Base-by-base conservation (phyloP, 2,329 filamentous ascomycete species). In the Curvularia spicifera region DNA sequence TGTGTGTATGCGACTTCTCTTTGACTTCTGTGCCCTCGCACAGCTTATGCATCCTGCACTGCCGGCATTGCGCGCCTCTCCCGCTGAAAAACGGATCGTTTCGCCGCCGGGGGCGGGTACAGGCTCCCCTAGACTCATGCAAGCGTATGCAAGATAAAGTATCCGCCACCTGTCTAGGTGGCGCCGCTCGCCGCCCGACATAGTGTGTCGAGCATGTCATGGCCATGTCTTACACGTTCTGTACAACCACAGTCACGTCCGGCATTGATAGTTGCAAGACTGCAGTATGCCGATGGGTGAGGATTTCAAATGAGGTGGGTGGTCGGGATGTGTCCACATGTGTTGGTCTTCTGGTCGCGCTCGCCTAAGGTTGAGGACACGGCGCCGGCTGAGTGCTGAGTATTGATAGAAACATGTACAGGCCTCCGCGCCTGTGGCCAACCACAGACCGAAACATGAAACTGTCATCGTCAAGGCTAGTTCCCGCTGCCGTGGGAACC, bases 61-160 rank as follows among this genome's bases (percentile, higher is more conserved):
- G 29, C 51, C 20, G 56, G 52, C 53, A 57, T 61, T 66, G 53
- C 18, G 65, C 70, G 56, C 44, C 24, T 66, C 64, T 31, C 31
- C 43, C 35, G 54, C 64, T 35, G 58, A 60, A 51, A 42, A 51
- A 43, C 62, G 56, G 48, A 40, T 65, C 45, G 44, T 59, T 59
- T 57, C 26, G 33, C 57, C 29, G 48, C 28, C 57, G 60, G 65
- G 44, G 12, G 58, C 68, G 68, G 68, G 31, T 63, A 58, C 37
- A 40, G 37, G 35, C 70, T 60, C 68, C 67, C 64, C 64, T 62
- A 64, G 20, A 57, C 37, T 49, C 15, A 57, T 56, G 44, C 43
- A 47, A 52, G 35, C 52, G 31, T 56, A 57, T 53, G 51, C 45
- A 47, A 51, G 49, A 57, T 46, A 53, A n/a, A 45, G 26, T 49